Evolutionary conservation across 2,329 filamentous ascomycete genomes (phyloP), one percentile per base, ranked within the genome.

Genomic region (Epichloe aotearoae): DNA sequence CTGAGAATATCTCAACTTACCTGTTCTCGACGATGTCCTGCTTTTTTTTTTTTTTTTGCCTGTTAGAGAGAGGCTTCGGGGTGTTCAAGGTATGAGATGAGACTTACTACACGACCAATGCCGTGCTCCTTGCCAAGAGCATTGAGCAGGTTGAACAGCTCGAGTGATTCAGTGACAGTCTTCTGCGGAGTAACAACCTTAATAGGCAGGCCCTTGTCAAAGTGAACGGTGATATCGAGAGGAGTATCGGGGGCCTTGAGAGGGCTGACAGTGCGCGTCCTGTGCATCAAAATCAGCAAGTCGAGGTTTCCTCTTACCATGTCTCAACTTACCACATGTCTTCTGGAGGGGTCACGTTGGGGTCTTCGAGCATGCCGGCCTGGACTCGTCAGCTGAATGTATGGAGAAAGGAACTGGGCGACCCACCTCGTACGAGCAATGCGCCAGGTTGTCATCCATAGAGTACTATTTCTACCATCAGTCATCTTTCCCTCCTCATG

Each of bases 381-480:
- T 46, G 15, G 19, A 46, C 30, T 46, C n/a, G 34, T 46, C 6
- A 46, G 45, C 34, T 17, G 5, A 8, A n/a, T 5, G 12, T 17
- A 19, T 15, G 7, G 15, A 30, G 19, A 19, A 12, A 15, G 11
- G 30, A 46, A 5, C 3, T 20, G 19, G 15, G 6, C 20, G 33
- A 26, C 20, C 26, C 6, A 47, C 45, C 36, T 50, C 48, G 26
- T 50, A 46, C 26, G 48, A 50, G 48, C 41, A 45, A 37, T 46
- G 47, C 12, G 44, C 38, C 42, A 52, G 30, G 42, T 52, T 50
- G 14, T 30, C 47, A 42, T 52, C 50, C 50, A 52, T 52, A 7
- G 47, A 52, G 7, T 34, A 46, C 46, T 47, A 17, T 39, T 23
- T 39, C 20, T 12, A 39, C n/a, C 20, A 39, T 47, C 2, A 47